Evolutionary conservation across 1,139 yeast genomes (phyloP), one percentile per base, ranked within the genome.

Genomic region (Blastobotrys persicus): DNA sequence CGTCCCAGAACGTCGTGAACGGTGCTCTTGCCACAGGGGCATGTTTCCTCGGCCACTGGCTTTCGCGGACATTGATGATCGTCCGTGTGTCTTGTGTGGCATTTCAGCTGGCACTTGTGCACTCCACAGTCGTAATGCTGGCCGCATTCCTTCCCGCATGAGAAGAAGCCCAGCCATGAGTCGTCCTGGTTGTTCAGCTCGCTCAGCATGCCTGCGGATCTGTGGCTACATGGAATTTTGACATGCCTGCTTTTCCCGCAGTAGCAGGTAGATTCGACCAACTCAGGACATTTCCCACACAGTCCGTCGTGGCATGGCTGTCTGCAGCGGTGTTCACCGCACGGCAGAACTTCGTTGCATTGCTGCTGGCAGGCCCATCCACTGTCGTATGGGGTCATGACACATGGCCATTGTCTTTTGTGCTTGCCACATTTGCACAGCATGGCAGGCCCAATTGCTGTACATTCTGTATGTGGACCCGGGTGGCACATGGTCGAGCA

Each of bases 401-500:
- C 75, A 71, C 89, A 88, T 4, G 86, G 94, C 62, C 81, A 69
- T 60, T 87, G 95, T 45, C 77, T 77, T 18, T 75, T 66, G 46
- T 77, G 74, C 47, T 77, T 78, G 1, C 96, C 97, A 72, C 98
- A 89, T 37, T 74, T 73, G 67, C 97, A 89, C 45, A 71, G 72
- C 73, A 85, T 70, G 11, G 72, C 65, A 1, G 92, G 87, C 1
- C 92, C 88, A 67, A 85, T 65, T 31, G 92, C 88, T 20, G 87
- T 84, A 71, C 98, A 89, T 41, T 73, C 74, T 0, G 88, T 83
- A 66, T 91, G 97, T 2, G 89, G 85, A 0, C 96, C 98, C 1
- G 96, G 92, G 64, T 89, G 98, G 63, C 98, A 89, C 16, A 77
- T 75, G 7, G 81, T 70, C 2, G 87, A 70, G 63, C 98, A 89